Conservation (phyloP, 208 protist species). For the Crithidia thermophila region DNA sequence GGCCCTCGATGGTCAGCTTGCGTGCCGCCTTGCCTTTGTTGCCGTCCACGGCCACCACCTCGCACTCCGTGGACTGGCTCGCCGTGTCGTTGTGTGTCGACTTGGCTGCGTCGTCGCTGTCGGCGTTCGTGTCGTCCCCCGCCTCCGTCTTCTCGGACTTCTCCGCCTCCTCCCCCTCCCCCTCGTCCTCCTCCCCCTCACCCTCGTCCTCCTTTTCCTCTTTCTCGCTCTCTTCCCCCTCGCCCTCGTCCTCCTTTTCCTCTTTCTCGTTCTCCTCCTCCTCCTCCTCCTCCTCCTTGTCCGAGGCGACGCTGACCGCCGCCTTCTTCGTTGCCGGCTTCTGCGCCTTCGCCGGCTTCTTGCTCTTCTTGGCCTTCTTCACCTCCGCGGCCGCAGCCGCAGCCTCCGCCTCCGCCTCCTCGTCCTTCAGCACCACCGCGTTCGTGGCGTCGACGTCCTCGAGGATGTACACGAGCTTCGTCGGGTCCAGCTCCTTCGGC, state of each 20-base stretch:
- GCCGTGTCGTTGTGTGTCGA: not conserved
- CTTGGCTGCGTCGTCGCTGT: not conserved
- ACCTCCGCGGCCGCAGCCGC: not conserved
- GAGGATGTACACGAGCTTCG: conserved; percentile 85
- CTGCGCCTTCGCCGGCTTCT: not conserved
- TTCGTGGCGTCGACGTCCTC: conserved; percentile 87
- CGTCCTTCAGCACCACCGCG: conserved; percentile 49
- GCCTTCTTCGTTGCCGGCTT: not conserved
- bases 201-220: conserved; percentile 3
- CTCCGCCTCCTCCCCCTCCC: not conserved
- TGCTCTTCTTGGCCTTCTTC: not conserved
- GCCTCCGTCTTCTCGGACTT: not conserved
- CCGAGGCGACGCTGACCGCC: no score
- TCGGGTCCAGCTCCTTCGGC: conserved; percentile 36
- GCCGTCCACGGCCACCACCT: conserved; percentile 29
- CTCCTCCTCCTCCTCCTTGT: not conserved
- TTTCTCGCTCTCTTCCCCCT: conserved; percentile 5
- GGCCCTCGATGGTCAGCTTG: conserved; percentile 67
- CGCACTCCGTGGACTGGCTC: conserved; percentile 11
- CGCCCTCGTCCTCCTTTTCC: not conserved
- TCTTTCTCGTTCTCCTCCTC: conserved; percentile 8
- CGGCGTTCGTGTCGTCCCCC: conserved; percentile 8
- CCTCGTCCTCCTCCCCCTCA: not conserved
- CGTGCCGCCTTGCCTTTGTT: conserved; percentile 3
- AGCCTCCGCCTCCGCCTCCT: conserved; percentile 8